phyloP scores from a whole-genome alignment of 139 green algal species.

The Zygnema circumcarinatum region DNA sequence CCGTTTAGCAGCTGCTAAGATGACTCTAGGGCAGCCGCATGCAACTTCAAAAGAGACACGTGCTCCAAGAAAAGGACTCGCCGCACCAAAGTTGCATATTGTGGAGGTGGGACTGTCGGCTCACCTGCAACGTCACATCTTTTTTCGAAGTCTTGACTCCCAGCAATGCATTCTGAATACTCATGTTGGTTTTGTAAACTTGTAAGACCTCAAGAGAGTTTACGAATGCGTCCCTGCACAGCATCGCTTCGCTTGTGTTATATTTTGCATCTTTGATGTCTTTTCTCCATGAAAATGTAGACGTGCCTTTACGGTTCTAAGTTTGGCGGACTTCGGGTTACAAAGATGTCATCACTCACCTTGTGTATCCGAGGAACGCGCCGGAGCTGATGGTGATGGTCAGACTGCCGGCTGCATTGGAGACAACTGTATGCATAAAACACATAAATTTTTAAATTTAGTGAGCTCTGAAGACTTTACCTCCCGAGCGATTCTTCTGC shows the following conservation, averaged over 20 bases:
- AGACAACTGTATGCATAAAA: background rate
- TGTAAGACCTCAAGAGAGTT: slow-evolving; percentile 5
- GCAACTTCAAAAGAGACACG: background rate
- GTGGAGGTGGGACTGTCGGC: background rate
- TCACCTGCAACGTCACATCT: slow-evolving; percentile 7
- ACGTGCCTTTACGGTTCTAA: background rate
- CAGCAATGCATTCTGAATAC: background rate
- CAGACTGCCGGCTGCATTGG: background rate
- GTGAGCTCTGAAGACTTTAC: background rate
- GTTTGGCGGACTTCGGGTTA: background rate
- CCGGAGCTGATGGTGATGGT: background rate
- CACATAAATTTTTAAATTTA: background rate
- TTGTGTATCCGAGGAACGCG: background rate
- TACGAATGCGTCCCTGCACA: slow-evolving; percentile 10
- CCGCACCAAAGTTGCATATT: too few species aligned
- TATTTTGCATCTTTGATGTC: background rate
- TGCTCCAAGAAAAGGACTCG: background rate
- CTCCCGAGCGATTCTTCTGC: background rate
- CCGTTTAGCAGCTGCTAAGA: background rate
- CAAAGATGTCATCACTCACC: slow-evolving; percentile 10
- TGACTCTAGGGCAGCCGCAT: background rate
- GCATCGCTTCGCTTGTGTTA: background rate
- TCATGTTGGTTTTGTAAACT: background rate
- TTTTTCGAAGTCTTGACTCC: background rate
- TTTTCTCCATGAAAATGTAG: background rate